A percentile compares a stretch with the other conserved stretches of the same genome.
Evolutionary conservation across 306 rosid species (phyloP).

Genomic region (Psophocarpus tetragonolobus): DNA sequence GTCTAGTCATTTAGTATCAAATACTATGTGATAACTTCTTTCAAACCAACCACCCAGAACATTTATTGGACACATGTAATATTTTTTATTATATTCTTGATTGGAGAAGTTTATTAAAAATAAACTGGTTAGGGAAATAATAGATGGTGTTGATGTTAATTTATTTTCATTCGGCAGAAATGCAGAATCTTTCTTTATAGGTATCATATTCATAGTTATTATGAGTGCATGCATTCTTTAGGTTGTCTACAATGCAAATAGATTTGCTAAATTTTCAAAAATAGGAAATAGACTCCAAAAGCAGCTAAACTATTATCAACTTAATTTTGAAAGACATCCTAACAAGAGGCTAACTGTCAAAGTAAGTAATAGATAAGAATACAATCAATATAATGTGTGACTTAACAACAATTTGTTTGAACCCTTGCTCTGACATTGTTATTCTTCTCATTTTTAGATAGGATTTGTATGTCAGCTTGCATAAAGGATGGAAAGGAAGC

Average conservation of each 20-base stretch:
- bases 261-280: conserved; percentile 66
- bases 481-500: conserved; percentile 63
- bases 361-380: conserved; percentile 46
- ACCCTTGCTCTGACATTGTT: conserved; percentile 29
- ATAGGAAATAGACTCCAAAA: conserved; percentile 77
- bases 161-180: neutral
- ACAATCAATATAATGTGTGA: conserved; percentile 6
- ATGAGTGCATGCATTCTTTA: conserved; percentile 43
- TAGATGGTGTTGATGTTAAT: neutral
- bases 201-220: neutral
- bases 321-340: conserved; percentile 85
- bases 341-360: conserved; percentile 65
- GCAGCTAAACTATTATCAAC: conserved; percentile 89
- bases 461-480: conserved; percentile 86
- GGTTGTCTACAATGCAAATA: conserved; percentile 96
- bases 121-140: neutral
- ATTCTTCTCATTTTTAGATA: conserved; percentile 46
- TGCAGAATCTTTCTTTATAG: conserved; percentile 22
- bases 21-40: conserved; percentile 71
- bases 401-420: neutral
- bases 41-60: conserved; percentile 75
- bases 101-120: neutral
- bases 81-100: neutral
- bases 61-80: conserved; percentile 94
- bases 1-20: conserved; percentile 64